Conservation (phyloP, 2,329 filamentous ascomycete species). For the Emergomyces orientalis region DNA sequence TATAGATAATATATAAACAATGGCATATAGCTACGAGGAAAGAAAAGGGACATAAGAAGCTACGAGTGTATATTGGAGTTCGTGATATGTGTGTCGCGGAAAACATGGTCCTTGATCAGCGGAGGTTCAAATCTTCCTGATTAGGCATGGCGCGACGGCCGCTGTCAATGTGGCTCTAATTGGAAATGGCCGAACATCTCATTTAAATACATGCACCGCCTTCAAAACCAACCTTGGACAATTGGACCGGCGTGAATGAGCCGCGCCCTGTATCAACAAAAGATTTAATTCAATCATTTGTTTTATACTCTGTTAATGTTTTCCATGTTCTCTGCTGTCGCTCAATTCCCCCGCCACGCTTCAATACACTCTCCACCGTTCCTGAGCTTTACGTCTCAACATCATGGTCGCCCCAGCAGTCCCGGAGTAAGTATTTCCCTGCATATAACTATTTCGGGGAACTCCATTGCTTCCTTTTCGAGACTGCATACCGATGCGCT, state of each 20-base stretch:
- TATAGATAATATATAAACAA: not conserved
- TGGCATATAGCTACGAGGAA: not conserved
- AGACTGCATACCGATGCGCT: not conserved
- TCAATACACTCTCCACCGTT: not conserved
- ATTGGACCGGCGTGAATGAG: not conserved
- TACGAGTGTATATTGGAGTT: not conserved
- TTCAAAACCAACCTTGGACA: not conserved
- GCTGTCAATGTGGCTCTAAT: not conserved
- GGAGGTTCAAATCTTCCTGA: slow-evolving; percentile 8
- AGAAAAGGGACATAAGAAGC: not conserved
- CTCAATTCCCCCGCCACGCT: too few relatives aligned
- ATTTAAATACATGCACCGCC: not conserved
- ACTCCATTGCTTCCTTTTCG: not conserved
- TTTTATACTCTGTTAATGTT: not conserved
- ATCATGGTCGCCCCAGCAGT: slow-evolving; percentile 66
- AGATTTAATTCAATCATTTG: not conserved
- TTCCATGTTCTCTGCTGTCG: not conserved
- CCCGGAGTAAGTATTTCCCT: slow-evolving; percentile 52
- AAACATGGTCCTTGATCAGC: not conserved
- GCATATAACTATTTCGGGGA: not conserved
- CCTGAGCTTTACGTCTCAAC: slow-evolving; percentile 16
- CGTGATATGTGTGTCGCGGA: not conserved
- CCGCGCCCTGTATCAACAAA: not conserved
- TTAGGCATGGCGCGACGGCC: slow-evolving; percentile 9
- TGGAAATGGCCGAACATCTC: not conserved